Evolutionary conservation across 2,329 filamentous ascomycete species (phyloP).

Genomic region (Cyphellophora attinorum): DNA sequence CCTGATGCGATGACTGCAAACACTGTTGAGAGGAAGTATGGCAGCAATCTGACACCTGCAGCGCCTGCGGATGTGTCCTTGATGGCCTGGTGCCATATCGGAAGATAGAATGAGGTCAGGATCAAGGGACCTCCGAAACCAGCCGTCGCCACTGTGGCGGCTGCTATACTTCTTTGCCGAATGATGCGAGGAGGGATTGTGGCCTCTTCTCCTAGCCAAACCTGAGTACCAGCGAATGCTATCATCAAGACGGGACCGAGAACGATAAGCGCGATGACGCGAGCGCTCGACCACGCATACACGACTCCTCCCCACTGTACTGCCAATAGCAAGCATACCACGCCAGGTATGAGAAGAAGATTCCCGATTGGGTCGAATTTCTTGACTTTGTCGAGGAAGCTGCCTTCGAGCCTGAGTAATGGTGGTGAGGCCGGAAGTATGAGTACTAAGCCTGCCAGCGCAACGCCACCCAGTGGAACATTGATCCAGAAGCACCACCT

Average conservation of each 20-base stretch:
- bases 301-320: conserved; percentile 26
- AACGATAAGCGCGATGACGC: conserved; percentile 23
- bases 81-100: no score
- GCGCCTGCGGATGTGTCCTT: no score
- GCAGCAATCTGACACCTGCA: no score
- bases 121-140: no score
- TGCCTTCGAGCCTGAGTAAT: neutral
- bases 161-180: no score
- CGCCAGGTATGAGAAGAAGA: conserved; percentile 31
- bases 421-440: conserved; percentile 18
- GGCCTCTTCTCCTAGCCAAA: no score
- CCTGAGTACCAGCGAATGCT: conserved; percentile 22
- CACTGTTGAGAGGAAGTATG: no score
- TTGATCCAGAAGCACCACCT: conserved; percentile 20
- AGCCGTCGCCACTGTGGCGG: no score
- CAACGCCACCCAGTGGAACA: conserved; percentile 26
- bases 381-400: conserved; percentile 20
- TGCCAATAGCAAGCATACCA: conserved; percentile 38
- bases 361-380: conserved; percentile 34
- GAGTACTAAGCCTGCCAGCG: conserved; percentile 18
- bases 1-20: no score
- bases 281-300: conserved; percentile 21
- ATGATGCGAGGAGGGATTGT: no score
- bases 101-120: no score
- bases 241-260: conserved; percentile 31